Evolutionary conservation across 2,329 filamentous ascomycete species (phyloP).

Genomic region (Phialophora expanda): DNA sequence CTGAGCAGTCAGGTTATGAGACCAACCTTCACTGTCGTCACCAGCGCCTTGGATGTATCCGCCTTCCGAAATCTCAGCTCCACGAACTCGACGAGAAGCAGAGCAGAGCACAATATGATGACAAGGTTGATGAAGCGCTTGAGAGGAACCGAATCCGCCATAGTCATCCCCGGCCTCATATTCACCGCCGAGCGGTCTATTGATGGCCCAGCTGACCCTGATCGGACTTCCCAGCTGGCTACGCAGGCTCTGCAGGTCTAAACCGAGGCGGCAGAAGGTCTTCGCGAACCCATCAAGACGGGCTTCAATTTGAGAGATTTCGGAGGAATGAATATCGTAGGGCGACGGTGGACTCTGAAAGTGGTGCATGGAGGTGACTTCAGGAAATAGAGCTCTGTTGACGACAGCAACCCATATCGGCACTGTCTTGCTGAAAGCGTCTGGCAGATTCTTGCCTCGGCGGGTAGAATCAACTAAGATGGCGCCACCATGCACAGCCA

Average conservation of each 20-base stretch:
- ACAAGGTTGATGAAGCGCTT: conserved; percentile 15
- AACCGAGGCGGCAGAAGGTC: conserved; percentile 51
- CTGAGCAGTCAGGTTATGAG: conserved; percentile 74
- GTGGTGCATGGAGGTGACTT: conserved; percentile 52
- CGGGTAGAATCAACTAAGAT: conserved; percentile 93
- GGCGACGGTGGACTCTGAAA: conserved; percentile 66
- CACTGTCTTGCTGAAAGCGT: conserved; percentile 90
- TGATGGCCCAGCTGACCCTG: conserved; percentile 34
- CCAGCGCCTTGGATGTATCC: conserved; percentile 93
- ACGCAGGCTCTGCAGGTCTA: conserved; percentile 28
- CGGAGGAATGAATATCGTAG: conserved; percentile 58
- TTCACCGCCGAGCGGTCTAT: conserved; percentile 22
- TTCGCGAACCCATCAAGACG: conserved; percentile 62
- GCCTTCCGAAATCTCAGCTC: conserved; percentile 70
- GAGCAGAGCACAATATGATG: conserved; percentile 82
- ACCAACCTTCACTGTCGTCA: conserved; percentile 95
- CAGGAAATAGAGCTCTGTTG: conserved; percentile 77
- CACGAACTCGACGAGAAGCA: conserved; percentile 73
- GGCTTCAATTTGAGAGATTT: conserved; percentile 67
- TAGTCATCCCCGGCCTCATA: not conserved
- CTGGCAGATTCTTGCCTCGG: conserved; percentile 90
- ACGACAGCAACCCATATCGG: conserved; percentile 92
- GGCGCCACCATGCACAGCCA: conserved; percentile 62
- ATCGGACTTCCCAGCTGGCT: conserved; percentile 29
- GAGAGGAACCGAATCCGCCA: not conserved